Conservation (phyloP, 768 basidiomycete genomes). For the Pulveroboletus sp. region DNA sequence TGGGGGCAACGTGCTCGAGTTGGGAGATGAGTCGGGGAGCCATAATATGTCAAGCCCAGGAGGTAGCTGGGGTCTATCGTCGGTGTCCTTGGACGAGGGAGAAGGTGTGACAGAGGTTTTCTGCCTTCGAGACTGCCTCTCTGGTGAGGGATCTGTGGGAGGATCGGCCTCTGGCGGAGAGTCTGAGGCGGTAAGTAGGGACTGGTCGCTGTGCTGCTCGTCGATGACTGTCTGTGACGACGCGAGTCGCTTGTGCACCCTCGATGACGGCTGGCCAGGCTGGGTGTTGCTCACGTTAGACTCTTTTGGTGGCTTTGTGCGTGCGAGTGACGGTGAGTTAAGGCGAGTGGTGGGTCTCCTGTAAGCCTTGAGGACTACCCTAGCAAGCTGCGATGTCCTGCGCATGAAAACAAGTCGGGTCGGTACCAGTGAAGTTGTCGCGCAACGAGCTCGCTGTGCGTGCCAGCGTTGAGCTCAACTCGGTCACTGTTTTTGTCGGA, state of each 20-base stretch:
- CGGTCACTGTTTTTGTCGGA: too few relatives aligned
- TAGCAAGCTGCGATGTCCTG: conserved; percentile 62
- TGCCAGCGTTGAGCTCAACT: neutral
- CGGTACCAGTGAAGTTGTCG: conserved; percentile 43
- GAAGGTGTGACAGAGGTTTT: conserved; percentile 2
- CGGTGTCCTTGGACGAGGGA: conserved; percentile 15
- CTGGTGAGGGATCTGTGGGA: conserved; percentile 17
- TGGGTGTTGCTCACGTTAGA: conserved; percentile 5
- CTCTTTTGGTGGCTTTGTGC: conserved; percentile 23
- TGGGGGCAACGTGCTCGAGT: conserved; percentile 49
- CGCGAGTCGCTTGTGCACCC: conserved; percentile 23
- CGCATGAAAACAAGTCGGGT: conserved; percentile 66
- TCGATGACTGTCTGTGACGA: conserved; percentile 18
- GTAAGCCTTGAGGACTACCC: conserved; percentile 55
- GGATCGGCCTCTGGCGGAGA: conserved; percentile 25
- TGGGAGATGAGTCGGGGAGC: conserved; percentile 39
- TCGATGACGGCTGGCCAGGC: conserved; percentile 9
- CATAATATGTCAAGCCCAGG: conserved; percentile 60
- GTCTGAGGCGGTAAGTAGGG: conserved; percentile 10
- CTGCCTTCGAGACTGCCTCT: conserved; percentile 24
- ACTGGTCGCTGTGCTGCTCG: conserved; percentile 12
- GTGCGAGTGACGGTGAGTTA: conserved; percentile 13
- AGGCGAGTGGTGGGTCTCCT: conserved; percentile 2
- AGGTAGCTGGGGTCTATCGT: conserved; percentile 46
- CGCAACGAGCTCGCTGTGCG: conserved; percentile 24